phyloP scores from a whole-genome alignment of 2,329 filamentous ascomycete genomes.

The Claviceps humidiphila region DNA sequence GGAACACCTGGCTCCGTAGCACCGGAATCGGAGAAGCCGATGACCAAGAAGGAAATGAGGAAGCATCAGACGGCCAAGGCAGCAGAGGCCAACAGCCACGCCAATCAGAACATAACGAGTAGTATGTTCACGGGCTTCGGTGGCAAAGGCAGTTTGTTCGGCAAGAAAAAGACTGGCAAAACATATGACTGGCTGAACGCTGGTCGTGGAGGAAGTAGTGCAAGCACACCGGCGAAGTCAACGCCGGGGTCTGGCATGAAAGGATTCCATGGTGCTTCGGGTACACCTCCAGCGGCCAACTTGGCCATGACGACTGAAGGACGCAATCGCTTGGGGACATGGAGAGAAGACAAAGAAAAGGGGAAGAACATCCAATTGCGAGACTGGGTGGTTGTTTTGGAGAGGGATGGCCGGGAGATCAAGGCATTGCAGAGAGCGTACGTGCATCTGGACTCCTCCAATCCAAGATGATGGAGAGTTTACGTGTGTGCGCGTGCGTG shows the following conservation, averaged over 20 bases:
- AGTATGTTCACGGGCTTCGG: conserved; percentile 57
- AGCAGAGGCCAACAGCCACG: conserved; percentile 65
- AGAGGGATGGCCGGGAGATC: conserved; percentile 59
- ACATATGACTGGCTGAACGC: conserved; percentile 65
- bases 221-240: conserved; percentile 35
- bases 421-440: conserved; percentile 49
- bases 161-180: conserved; percentile 49
- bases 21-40: conserved; percentile 51
- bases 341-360: conserved; percentile 65
- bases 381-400: conserved; percentile 68
- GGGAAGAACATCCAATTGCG: conserved; percentile 71
- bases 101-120: conserved; percentile 72
- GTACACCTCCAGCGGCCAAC: conserved; percentile 17
- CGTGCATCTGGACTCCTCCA: conserved; percentile 35
- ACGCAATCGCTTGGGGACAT: conserved; percentile 54
- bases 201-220: conserved; percentile 35
- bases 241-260: conserved; percentile 18
- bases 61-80: conserved; percentile 65
- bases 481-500: neutral
- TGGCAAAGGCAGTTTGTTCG: conserved; percentile 41
- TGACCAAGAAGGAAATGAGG: conserved; percentile 76
- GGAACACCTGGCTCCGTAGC: conserved; percentile 50
- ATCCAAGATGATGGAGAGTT: conserved; percentile 23
- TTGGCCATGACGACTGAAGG: conserved; percentile 41
- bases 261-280: conserved; percentile 19